Conservation (phyloP, 2,329 filamentous ascomycete species). For the Samsoniella hepiali region DNA sequence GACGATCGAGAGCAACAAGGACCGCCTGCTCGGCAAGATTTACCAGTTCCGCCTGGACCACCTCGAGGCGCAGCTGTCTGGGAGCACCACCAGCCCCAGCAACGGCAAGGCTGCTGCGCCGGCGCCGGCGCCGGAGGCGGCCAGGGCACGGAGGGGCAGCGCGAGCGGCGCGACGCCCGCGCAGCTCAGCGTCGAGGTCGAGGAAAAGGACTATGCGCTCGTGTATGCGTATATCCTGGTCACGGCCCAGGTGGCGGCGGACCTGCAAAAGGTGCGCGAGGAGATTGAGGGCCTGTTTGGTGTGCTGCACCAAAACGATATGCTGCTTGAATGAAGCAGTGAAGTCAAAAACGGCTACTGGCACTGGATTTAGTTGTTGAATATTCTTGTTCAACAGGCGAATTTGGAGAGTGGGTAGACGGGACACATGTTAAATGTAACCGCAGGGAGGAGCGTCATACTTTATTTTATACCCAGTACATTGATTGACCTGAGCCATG, state of each 20-base stretch:
- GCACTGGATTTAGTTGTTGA: not conserved
- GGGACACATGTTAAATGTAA: not conserved
- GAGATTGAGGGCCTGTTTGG: slow-evolving; percentile 64
- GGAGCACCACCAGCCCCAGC: slow-evolving; percentile 21
- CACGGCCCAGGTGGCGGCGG: slow-evolving; percentile 63
- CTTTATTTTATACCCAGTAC: not conserved
- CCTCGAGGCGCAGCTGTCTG: slow-evolving; percentile 37
- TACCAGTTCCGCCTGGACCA: slow-evolving; percentile 79
- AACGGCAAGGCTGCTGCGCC: slow-evolving; percentile 22
- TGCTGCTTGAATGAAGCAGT: slow-evolving; percentile 50
- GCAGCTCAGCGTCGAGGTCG: slow-evolving; percentile 21
- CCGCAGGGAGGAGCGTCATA: not conserved
- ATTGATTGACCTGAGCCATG: not conserved
- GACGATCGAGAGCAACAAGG: slow-evolving; percentile 74
- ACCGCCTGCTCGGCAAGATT: slow-evolving; percentile 80
- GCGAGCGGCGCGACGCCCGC: slow-evolving; percentile 16
- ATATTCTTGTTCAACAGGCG: too few relatives aligned
- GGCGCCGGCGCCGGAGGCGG: slow-evolving; percentile 19
- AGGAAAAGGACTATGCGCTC: slow-evolving; percentile 82
- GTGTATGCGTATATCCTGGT: slow-evolving; percentile 85
- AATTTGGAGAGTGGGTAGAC: not conserved
- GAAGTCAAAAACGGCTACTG: not conserved
- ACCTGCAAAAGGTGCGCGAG: slow-evolving; percentile 56
- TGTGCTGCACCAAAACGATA: slow-evolving; percentile 56
- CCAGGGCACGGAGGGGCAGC: not conserved